These are phyloP conservation scores for Agapanthus africanus DNA, from an alignment of 106 monocot genomes.

Conservation along the genomic window DNA sequence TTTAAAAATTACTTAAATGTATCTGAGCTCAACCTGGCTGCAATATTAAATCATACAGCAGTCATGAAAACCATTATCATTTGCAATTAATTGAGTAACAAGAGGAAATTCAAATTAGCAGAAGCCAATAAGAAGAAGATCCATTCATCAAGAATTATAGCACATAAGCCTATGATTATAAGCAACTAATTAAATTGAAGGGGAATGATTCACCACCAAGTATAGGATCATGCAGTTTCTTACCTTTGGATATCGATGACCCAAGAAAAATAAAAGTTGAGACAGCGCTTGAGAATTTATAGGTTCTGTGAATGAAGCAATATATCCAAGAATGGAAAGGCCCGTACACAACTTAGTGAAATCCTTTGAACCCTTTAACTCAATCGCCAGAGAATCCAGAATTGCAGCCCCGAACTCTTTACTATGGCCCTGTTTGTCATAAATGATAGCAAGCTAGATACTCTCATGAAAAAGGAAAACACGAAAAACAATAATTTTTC, in stretches of 20 bases:
- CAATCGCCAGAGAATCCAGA: constrained; percentile 54
- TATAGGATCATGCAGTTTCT: neutral
- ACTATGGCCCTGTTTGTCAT: constrained; percentile 18
- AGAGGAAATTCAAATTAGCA: neutral
- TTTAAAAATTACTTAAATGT: no score
- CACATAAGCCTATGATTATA: neutral
- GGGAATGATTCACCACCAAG: neutral
- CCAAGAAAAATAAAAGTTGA: constrained; percentile 62
- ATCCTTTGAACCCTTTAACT: constrained; percentile 86
- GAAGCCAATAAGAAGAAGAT: neutral
- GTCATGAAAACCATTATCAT: neutral
- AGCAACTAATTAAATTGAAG: neutral
- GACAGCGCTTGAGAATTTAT: constrained; percentile 45
- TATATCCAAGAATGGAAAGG: constrained; percentile 84
- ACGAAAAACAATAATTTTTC: neutral
- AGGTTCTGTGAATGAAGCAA: constrained; percentile 49
- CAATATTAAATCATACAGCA: no score
- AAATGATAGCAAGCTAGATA: neutral
- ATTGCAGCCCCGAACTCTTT: constrained; percentile 40
- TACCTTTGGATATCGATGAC: constrained; percentile 93
- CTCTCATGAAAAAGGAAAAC: neutral
- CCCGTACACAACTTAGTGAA: constrained; percentile 77
- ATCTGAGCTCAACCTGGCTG: no score
- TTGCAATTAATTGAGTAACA: neutral
- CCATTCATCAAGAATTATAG: neutral